Percentiles rank a stretch among this genome's conserved stretches.
phyloP scores from a whole-genome alignment of 176 grass and related monocot species.

The Rhynchospora breviuscula region DNA sequence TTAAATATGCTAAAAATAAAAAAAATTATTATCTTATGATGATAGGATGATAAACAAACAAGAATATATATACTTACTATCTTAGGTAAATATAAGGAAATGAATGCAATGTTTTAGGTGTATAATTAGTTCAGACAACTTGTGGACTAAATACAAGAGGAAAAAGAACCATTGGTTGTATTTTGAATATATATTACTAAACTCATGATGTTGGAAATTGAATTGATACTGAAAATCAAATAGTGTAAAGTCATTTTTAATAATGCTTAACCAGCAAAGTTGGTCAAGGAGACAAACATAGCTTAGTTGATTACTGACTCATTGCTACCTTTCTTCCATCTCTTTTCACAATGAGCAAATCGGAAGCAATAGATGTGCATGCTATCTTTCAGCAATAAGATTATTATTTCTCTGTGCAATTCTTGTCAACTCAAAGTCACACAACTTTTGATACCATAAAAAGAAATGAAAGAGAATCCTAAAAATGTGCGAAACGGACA shows the following conservation, averaged over 20 bases:
- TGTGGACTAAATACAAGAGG: not conserved
- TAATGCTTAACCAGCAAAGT: not conserved
- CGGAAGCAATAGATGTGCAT: not conserved
- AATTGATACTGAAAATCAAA: not conserved
- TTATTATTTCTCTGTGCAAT: not conserved
- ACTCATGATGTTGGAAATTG: not conserved
- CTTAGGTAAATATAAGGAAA: not conserved
- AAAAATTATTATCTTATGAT: not conserved
- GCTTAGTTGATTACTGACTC: not conserved
- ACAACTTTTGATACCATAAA: constrained; percentile 42
- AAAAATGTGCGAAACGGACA: constrained; percentile 20
- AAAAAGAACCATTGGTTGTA: not conserved
- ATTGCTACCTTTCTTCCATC: not conserved
- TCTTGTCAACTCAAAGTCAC: constrained; percentile 37
- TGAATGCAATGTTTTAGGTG: not conserved
- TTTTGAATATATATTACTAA: not conserved
- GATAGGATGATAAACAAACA: not conserved
- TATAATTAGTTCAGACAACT: not conserved
- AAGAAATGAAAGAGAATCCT: constrained; percentile 56
- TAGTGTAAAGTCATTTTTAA: not conserved
- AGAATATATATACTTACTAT: no score
- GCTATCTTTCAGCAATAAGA: not conserved
- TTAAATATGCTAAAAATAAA: not conserved
- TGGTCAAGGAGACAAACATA: constrained; percentile 15
- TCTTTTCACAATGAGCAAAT: not conserved